phyloP scores from a whole-genome alignment of 1,284 basidiomycete species.

The Trametes sp. region DNA sequence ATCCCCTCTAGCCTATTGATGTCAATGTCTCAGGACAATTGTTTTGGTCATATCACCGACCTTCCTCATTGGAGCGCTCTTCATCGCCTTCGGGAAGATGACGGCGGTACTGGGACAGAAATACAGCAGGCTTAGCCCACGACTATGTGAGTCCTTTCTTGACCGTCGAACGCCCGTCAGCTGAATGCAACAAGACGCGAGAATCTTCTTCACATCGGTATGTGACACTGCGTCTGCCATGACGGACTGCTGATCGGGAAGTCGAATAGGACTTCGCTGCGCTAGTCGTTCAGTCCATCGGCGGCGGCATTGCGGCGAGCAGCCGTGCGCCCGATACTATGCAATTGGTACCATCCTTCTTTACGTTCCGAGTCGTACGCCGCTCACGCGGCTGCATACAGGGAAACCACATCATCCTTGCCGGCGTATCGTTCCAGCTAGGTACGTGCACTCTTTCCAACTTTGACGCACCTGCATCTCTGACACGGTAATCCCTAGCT shows the following conservation, averaged over 20 bases:
- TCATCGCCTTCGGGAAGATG: conserved; percentile 5
- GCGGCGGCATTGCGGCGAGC: neutral
- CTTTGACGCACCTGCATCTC: neutral
- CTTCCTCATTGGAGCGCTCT: conserved; percentile 2
- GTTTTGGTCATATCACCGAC: conserved; percentile 2
- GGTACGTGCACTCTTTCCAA: neutral
- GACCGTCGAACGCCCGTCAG: neutral
- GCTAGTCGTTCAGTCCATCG: conserved; percentile 1
- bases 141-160: neutral
- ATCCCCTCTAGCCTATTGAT: too few species aligned
- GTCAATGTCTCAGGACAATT: neutral
- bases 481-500: neutral
- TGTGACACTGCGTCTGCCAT: neutral
- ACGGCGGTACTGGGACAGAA: neutral
- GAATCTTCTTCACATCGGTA: conserved; percentile 2
- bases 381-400: too few species aligned
- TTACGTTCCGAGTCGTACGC: too few species aligned
- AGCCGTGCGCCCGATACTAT: neutral
- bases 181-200: neutral
- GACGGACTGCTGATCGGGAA: too few species aligned
- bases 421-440: neutral
- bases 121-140: conserved; percentile 1
- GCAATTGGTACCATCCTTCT: neutral
- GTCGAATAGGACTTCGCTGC: neutral
- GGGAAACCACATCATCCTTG: conserved; percentile 5